Base-by-base conservation (phyloP, 768 basidiomycete species). In the Calocera viscosa region DNA sequence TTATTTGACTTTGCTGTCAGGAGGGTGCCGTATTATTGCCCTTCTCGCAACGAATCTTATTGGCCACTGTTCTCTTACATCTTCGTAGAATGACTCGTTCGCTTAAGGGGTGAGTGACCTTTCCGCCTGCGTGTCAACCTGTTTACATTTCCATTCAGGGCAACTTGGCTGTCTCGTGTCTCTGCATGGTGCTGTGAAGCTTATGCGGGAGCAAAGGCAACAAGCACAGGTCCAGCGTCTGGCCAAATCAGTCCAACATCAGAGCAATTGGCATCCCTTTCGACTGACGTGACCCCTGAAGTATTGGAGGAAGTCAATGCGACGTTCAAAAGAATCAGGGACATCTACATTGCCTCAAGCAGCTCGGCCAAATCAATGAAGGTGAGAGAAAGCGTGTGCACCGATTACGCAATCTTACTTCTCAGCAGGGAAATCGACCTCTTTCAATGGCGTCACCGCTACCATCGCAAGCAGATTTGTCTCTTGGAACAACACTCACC, bases 51-150 rank as follows among this genome's bases (percentile, higher is more conserved):
- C 77, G 87, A 34, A 76, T 84, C 63, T 76, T 90, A 26, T 80
- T 88, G 65, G 82, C 81, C 66, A 77, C 83, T 22, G 74, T 91
- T 5, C 82, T 90, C 64, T 78, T 83, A 1, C 85, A 89, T 71
- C 81, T 88, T 38, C 77, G 89, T 64, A 75, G 88, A 3, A 71
- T 86, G 5, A 85, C 84, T 0, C 80, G 83, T 63, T 88, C 87
- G 0, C 73, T 86, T 30, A 88, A 86, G 74, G 74, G 80, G 87
- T 89, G 74, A 47, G 84, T 73, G 30, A 19, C 26, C 28, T 2
- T 40, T 26, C 2, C 7, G 28, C 64, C 16, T 11, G 53, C 38
- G 38, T n/a, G 53, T 32, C 66, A 64, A 49, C 40, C 12, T 35
- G 47, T 67, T n/a, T 53, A 17, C 64, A 67, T 67, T 33, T 66